Conservation (phyloP, 345 rosid species). For the Eucalyptus tenuipes region DNA sequence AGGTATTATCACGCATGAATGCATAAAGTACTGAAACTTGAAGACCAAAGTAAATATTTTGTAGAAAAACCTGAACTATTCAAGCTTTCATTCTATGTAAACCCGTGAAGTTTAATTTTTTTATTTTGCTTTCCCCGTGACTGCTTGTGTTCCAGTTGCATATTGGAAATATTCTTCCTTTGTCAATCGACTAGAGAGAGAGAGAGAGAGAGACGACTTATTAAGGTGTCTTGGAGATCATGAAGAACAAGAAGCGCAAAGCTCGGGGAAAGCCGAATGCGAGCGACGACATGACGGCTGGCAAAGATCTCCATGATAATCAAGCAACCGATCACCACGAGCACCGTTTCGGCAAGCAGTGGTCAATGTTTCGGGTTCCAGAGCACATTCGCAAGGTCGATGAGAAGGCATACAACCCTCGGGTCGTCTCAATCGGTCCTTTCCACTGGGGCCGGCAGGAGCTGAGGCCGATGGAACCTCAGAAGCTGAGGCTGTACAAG, state of each 20-base stretch:
- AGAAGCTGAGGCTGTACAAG: background rate
- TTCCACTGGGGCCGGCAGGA: background rate
- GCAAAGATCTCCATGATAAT: background rate
- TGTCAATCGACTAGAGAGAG: background rate
- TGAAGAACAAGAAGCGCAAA: background rate
- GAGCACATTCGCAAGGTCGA: background rate
- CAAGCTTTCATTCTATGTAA: background rate
- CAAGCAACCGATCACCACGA: background rate
- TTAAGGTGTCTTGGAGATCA: background rate
- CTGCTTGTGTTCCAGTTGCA: background rate
- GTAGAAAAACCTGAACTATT: background rate
- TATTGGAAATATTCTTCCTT: background rate
- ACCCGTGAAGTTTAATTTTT: background rate
- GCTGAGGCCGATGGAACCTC: background rate
- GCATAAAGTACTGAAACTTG: background rate
- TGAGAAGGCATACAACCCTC: background rate
- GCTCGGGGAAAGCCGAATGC: background rate
- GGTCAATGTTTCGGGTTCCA: background rate
- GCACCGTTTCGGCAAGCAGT: background rate
- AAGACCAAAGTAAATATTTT: background rate
- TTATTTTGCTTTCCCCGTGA: background rate
- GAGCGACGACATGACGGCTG: background rate
- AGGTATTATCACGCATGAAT: background rate
- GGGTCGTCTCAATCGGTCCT: background rate
- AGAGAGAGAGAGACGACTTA: background rate